Conservation (phyloP, 2,329 filamentous ascomycete species). For the Calonectria leucothoes region DNA sequence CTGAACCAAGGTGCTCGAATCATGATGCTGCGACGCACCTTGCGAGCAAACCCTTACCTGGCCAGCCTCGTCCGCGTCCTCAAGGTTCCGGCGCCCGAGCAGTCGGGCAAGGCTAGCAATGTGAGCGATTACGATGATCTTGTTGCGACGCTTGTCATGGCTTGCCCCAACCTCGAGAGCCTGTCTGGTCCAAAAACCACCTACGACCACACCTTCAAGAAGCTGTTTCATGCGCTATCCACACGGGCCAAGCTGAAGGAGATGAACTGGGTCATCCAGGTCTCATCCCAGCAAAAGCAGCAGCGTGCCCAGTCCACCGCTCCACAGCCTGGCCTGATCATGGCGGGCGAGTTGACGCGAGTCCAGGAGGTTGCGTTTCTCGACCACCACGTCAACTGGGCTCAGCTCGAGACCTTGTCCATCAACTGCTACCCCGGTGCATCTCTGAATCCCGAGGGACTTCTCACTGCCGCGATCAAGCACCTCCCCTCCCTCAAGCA, state of each 20-base stretch:
- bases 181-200: slow-evolving; percentile 64
- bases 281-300: slow-evolving; percentile 36
- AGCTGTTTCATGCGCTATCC: slow-evolving; percentile 69
- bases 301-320: slow-evolving; percentile 47
- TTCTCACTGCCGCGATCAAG: slow-evolving; percentile 63
- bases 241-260: slow-evolving; percentile 66
- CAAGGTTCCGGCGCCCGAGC: slow-evolving; percentile 62
- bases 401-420: slow-evolving; percentile 64
- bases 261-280: slow-evolving; percentile 69
- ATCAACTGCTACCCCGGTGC: slow-evolving; percentile 70
- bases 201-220: slow-evolving; percentile 68
- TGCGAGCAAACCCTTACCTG: slow-evolving; percentile 64
- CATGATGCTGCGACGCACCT: slow-evolving; percentile 67
- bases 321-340: slow-evolving; percentile 46
- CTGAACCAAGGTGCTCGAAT: slow-evolving; percentile 63
- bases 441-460: slow-evolving; percentile 62
- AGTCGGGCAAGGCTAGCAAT: slow-evolving; percentile 48
- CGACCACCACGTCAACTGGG: slow-evolving; percentile 66
- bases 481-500: slow-evolving; percentile 66
- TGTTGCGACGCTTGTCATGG: slow-evolving; percentile 71
- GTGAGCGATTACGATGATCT: slow-evolving; percentile 67
- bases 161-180: slow-evolving; percentile 72
- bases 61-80: slow-evolving; percentile 67
- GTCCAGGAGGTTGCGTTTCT: slow-evolving; percentile 58
- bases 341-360: slow-evolving; percentile 42